A percentile compares a stretch with the other conserved stretches of the same genome.
These are phyloP conservation scores for Lantana camara DNA, from an alignment of 257 asterid species.

Conservation along the genomic window DNA sequence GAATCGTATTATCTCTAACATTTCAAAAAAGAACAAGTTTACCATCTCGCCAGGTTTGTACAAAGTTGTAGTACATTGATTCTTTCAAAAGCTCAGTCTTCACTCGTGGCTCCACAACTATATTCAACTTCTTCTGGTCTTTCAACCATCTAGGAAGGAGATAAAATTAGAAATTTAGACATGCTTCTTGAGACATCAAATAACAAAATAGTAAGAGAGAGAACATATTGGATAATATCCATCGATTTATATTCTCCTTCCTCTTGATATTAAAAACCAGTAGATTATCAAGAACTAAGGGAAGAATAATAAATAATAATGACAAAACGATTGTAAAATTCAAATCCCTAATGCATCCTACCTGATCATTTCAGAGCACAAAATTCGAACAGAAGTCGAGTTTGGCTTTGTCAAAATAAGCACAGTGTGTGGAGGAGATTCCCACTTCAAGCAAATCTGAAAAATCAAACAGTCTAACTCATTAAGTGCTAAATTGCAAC, in stretches of 20 bases:
- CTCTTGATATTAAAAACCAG: not conserved
- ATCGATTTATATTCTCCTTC: no score
- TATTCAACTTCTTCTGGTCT: constrained; percentile 57
- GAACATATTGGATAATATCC: no score
- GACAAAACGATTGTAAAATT: not conserved
- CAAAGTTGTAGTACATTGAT: constrained; percentile 58
- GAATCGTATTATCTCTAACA: not conserved
- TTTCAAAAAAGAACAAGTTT: constrained; percentile 16
- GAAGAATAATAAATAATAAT: not conserved
- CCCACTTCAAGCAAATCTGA: constrained; percentile 93
- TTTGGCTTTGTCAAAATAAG: constrained; percentile 89
- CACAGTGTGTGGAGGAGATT: constrained; percentile 83
- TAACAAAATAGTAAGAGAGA: not conserved
- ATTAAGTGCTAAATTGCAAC: not conserved
- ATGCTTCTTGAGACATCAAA: not conserved
- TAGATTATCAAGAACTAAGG: not conserved
- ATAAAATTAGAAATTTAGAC: constrained; percentile 8
- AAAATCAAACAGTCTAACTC: constrained; percentile 22
- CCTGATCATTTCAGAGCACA: constrained; percentile 88
- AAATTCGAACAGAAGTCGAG: constrained; percentile 64
- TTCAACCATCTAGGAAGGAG: constrained; percentile 60
- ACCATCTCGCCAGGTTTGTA: constrained; percentile 73
- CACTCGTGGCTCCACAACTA: constrained; percentile 70
- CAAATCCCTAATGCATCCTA: constrained; percentile 37
- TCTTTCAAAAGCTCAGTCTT: constrained; percentile 59